These are phyloP conservation scores for Pseudocercospora crystallina DNA, from an alignment of 2,329 filamentous ascomycete species.

Conservation along the genomic window DNA sequence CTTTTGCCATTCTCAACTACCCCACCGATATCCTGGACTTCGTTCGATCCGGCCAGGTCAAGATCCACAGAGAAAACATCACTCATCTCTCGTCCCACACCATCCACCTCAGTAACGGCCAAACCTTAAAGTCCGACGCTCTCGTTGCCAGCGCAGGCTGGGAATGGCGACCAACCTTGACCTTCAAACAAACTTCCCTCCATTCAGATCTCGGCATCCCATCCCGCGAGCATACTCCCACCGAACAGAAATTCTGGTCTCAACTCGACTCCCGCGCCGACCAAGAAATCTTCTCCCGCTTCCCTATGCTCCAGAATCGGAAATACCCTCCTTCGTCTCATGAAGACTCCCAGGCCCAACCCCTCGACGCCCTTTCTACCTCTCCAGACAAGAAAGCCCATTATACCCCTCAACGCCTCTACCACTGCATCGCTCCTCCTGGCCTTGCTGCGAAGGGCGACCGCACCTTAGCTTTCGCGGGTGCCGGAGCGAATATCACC, in stretches of 20 bases:
- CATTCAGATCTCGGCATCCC: conserved; percentile 16
- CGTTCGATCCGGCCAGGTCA: conserved; percentile 14
- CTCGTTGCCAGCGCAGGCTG: conserved; percentile 16
- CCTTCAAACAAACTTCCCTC: conserved; percentile 10
- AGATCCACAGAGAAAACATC: conserved; percentile 13
- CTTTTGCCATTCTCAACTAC: conserved; percentile 12
- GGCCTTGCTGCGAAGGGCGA: conserved; percentile 7
- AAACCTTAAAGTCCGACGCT: conserved; percentile 7
- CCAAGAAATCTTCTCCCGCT: conserved; percentile 12
- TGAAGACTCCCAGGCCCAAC: background rate
- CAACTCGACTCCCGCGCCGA: conserved; percentile 12
- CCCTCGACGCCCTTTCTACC: background rate
- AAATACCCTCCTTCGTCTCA: conserved; percentile 2
- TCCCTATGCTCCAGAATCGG: conserved; percentile 2
- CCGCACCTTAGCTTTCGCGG: conserved; percentile 11
- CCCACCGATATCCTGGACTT: conserved; percentile 13
- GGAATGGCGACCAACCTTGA: conserved; percentile 11
- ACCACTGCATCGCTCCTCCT: conserved; percentile 14
- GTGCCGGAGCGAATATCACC: conserved; percentile 11
- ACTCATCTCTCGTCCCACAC: conserved; percentile 13
- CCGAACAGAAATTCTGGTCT: conserved; percentile 7
- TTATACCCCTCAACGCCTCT: conserved; percentile 12
- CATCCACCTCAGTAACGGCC: conserved; percentile 8
- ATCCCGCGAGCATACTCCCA: conserved; percentile 9
- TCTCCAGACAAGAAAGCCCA: background rate